Evolutionary conservation across 2,329 filamentous ascomycete species (phyloP), one percentile per base, ranked within the genome.

Genomic region (Alternaria gansuensis): DNA sequence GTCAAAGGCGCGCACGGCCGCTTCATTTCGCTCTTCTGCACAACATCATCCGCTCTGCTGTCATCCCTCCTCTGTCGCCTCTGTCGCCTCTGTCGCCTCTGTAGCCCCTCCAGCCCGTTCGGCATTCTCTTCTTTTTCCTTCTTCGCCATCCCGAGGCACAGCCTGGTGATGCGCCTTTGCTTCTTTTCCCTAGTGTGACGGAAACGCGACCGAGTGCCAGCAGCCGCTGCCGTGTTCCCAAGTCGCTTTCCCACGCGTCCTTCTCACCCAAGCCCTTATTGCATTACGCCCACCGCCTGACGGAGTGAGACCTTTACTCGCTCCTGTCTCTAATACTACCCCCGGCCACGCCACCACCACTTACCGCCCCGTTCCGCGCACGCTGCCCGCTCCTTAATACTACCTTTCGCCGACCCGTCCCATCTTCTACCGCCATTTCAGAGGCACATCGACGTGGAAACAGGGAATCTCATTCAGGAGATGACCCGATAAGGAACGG

Each of bases 121-220:
- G 63, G 64, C 64, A 59, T 73, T 66, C 57, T 64, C 71, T 67
- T 68, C 60, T 61, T 63, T 67, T 62, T 43, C 59, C 64, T 61
- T 66, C 67, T 60, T 62, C 66, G 70, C 65, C 66, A 66, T 69
- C 39, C 64, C 55, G 70, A 69, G 70, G 71, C 64, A 72, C 73
- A 65, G 63, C 65, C 65, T 73, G 67, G 66, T 54, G 67, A 69
- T 69, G 73, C 67, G 69, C 69, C 59, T 66, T 62, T 65, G 64
- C 52, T 61, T 64, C 59, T 57, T 64, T 52, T 58, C 60, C 61
- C 54, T 65, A 65, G 70, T 63, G 63, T 71, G 59, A 68, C 69
- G 54, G 58, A 64, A 67, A 69, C 70, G 67, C 69, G 67, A 68
- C 64, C 67, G 55, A 65, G 61, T 62, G 59, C 63, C 64, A 65